These are phyloP conservation scores for Daldinia loculata DNA, from an alignment of 495 filamentous ascomycete species.

Conservation along the genomic window DNA sequence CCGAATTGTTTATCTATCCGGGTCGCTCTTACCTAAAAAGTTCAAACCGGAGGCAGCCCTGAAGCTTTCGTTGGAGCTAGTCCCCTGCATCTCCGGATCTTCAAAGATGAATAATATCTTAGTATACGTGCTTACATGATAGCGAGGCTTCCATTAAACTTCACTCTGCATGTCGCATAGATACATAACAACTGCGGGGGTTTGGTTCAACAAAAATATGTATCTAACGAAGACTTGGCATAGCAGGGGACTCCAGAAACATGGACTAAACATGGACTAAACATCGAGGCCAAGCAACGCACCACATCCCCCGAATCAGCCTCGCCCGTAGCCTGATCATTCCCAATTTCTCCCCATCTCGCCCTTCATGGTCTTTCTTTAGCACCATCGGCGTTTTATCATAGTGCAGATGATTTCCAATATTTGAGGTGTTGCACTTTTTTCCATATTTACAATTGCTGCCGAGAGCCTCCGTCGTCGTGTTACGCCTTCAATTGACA, in stretches of 20 bases:
- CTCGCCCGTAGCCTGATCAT: conserved; percentile 46
- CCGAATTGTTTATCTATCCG: background rate
- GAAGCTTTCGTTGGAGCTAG: background rate
- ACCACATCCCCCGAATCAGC: conserved; percentile 40
- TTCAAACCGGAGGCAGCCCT: background rate
- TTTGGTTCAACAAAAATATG: conserved; percentile 3
- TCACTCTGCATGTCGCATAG: too few relatives aligned
- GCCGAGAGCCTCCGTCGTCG: conserved; percentile 8
- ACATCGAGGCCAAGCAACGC: conserved; percentile 24
- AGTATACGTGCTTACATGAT: background rate
- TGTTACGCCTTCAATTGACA: conserved; percentile 35
- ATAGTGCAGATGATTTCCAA: conserved; percentile 32
- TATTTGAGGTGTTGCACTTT: conserved; percentile 16
- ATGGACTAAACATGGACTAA: too few relatives aligned
- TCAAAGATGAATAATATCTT: background rate
- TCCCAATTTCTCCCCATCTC: conserved; percentile 36
- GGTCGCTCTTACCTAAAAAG: background rate
- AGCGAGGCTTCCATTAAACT: background rate
- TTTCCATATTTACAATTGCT: conserved; percentile 25
- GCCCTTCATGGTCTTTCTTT: conserved; percentile 20
- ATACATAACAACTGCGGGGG: background rate
- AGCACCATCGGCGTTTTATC: conserved; percentile 31
- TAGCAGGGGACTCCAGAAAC: background rate
- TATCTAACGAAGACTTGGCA: conserved; percentile 11
- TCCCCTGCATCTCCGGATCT: background rate